Base-by-base conservation (phyloP, 1,139 yeast genomes). In the Yamadazyma buinensis region DNA sequence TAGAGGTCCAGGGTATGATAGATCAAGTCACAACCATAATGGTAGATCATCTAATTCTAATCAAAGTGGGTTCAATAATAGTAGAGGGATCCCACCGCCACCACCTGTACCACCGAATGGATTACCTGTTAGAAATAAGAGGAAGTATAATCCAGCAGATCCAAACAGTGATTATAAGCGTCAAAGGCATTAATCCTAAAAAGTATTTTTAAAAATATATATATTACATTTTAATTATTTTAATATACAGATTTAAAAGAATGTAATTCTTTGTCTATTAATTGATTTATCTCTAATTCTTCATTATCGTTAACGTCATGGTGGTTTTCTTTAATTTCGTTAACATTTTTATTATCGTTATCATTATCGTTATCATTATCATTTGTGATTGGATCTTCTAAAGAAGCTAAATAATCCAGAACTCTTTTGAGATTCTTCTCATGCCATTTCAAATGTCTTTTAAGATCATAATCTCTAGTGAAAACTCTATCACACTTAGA, bases 371-470 rank as follows among this genome's bases (percentile, higher is more conserved):
- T 45, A 15, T 38, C 40, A 10, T 23, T 20, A 15, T 36, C 35
- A 11, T 23, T 24, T 21, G 24, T 30, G 15, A 11, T n/a, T 23
- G 35, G 37, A 17, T 32, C 29, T 21, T 55, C 57, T 26, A 67
- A 46, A 1, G 63, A 53, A 7, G 46, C 47, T 39, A 69, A 54
- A 36, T 57, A 67, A 8, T 41, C 41, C 35, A 63, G 64, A 10
- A 68, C 57, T 42, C 55, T 61, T 28, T 42, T 43, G 38, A 61
- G 46, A 24, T 66, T 64, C 15, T 57, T 56, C 9, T 64, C 63
- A 48, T 79, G 85, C 82, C 83, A 76, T 26, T 52, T 55, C 32
- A 78, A 44, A 49, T 80, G 86, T 30, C 83, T 61, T 15, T 54
- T 50, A 24, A 77, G 52, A 47, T 77, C 83, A 44, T 67, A 65